A percentile compares a stretch with the other conserved stretches of the same genome.
Evolutionary conservation across 345 rosid species (phyloP).

Genomic region (Lenwebbia sp.): DNA sequence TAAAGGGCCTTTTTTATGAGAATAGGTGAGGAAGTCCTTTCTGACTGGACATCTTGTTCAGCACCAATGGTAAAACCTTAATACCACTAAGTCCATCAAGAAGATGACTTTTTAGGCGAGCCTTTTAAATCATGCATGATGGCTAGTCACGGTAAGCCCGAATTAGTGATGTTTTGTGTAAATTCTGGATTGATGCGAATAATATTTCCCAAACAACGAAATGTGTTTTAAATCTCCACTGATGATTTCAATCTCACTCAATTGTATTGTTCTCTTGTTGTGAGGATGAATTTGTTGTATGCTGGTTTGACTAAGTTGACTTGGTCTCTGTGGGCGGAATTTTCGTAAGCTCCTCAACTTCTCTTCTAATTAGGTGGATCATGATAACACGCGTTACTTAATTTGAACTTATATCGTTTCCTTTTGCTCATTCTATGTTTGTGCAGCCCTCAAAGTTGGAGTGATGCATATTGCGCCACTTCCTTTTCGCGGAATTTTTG

Average conservation of each 20-base stretch:
- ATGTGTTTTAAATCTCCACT: background rate
- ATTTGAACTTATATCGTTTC: background rate
- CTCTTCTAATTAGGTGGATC: background rate
- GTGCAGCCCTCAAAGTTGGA: too few relatives aligned
- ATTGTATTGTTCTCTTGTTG: background rate
- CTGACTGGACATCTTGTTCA: background rate
- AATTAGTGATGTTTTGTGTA: background rate
- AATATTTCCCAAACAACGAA: background rate
- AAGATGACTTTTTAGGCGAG: background rate
- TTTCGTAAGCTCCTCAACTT: background rate
- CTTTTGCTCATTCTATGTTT: background rate
- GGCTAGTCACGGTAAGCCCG: background rate
- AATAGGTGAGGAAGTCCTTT: background rate
- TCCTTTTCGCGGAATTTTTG: background rate
- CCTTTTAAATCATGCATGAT: background rate
- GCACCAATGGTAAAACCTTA: background rate
- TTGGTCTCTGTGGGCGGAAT: background rate
- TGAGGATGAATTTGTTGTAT: background rate
- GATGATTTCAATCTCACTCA: background rate
- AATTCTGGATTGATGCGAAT: background rate
- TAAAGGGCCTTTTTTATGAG: background rate
- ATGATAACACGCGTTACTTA: rapidly evolving
- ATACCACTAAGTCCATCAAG: background rate
- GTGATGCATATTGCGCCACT: background rate
- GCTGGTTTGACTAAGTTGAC: background rate